Evolutionary conservation across 2,329 filamentous ascomycete genomes (phyloP).

Genomic region (Beauveria sp.): DNA sequence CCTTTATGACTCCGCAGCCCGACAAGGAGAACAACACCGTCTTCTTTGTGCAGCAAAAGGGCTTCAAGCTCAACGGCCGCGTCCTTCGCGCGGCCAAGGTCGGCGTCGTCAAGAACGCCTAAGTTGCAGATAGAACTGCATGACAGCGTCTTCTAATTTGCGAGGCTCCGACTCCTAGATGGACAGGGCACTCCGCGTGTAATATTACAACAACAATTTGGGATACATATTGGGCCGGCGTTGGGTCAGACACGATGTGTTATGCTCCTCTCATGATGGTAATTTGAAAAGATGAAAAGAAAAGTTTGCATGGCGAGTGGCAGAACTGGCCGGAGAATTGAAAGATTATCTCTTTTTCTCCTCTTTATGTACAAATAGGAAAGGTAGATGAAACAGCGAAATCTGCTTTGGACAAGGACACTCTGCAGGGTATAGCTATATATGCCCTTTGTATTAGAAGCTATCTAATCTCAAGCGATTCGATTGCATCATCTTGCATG

Average conservation of each 20-base stretch:
- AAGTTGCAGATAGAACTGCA: conserved; percentile 16
- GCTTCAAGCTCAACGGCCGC: conserved; percentile 87
- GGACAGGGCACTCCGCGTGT: conserved; percentile 21
- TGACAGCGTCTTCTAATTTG: neutral
- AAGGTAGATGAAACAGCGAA: conserved; percentile 4
- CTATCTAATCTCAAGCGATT: conserved; percentile 1
- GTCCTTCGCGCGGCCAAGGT: conserved; percentile 90
- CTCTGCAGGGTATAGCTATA: neutral
- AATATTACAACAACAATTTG: conserved; percentile 22
- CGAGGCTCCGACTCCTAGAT: neutral
- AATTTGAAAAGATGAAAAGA: conserved; percentile 10
- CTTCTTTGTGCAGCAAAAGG: conserved; percentile 91
- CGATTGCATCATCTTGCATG: conserved; percentile 2
- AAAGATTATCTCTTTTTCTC: neutral
- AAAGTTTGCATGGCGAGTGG: conserved; percentile 6
- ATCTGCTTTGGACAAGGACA: neutral
- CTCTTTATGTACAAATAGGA: neutral
- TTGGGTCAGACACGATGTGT: conserved; percentile 28
- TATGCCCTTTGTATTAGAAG: conserved; percentile 10
- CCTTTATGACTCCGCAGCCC: conserved; percentile 82
- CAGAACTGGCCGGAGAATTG: neutral
- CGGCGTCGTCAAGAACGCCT: conserved; percentile 81
- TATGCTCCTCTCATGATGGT: conserved; percentile 40
- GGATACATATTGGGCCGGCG: conserved; percentile 24
- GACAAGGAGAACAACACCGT: conserved; percentile 87